Evolutionary conservation across 2,329 filamentous ascomycete species (phyloP).

Genomic region (Emmonsia crescens): DNA sequence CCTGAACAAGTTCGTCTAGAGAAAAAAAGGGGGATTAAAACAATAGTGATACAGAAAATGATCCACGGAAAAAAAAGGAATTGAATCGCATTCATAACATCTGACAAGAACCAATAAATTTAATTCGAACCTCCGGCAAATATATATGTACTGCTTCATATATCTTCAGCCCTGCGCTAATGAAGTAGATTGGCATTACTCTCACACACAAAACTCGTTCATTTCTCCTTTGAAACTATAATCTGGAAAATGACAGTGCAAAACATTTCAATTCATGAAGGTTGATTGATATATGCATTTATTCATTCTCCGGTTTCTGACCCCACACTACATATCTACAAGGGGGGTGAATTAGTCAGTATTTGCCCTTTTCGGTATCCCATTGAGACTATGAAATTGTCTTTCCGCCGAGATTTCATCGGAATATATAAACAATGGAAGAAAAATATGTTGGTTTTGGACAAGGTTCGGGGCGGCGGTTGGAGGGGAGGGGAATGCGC

Average conservation of each 20-base stretch:
- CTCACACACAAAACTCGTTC: neutral
- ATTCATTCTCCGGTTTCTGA: slow-evolving; percentile 5
- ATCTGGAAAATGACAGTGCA: neutral
- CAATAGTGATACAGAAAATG: neutral
- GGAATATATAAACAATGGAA: neutral
- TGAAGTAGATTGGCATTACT: neutral
- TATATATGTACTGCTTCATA: neutral
- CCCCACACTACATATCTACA: slow-evolving; percentile 10
- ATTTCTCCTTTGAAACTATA: neutral
- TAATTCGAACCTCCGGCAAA: neutral
- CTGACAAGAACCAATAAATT: neutral
- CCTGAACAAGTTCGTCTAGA: no score
- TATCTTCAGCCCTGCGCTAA: neutral
- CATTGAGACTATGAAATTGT: neutral
- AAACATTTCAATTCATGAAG: neutral
- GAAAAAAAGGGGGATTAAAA: neutral
- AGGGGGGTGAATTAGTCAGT: neutral
- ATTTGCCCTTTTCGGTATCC: neutral
- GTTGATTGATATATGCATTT: neutral
- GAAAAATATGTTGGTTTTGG: neutral
- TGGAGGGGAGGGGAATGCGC: neutral
- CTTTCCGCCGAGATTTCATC: neutral
- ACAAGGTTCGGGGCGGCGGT: neutral
- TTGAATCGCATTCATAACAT: neutral
- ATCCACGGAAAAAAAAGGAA: no score